Conservation (phyloP, 73 alveolate species). For the Uronychia binucleata region DNA sequence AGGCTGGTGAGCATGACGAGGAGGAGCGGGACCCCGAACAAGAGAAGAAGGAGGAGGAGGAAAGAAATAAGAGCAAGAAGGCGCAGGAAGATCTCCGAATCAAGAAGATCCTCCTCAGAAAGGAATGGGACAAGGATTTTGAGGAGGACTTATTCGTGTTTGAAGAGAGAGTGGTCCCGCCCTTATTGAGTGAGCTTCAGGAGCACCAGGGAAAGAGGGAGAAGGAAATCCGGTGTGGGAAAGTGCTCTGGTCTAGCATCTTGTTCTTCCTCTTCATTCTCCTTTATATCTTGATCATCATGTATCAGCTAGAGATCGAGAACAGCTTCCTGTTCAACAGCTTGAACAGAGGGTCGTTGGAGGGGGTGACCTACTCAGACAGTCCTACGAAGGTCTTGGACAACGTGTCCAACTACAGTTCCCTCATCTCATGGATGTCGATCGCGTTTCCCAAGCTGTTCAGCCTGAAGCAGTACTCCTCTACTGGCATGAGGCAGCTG, state of each 20-base stretch:
- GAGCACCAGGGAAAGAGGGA: background rate
- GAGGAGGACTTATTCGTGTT: constrained; percentile 1
- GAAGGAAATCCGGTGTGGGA: background rate
- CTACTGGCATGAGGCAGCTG: background rate
- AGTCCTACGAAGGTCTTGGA: background rate
- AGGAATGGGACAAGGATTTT: constrained; percentile 55
- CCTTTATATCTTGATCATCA: background rate
- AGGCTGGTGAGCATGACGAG: constrained; percentile 6
- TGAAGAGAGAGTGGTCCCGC: background rate
- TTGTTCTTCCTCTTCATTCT: background rate
- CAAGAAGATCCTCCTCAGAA: constrained; percentile 17
- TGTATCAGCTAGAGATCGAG: background rate
- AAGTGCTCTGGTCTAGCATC: background rate
- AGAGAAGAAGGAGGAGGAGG: background rate
- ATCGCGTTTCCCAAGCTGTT: background rate
- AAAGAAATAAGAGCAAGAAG: constrained; percentile 8
- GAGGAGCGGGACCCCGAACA: background rate
- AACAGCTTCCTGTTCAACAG: background rate
- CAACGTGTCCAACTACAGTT: background rate
- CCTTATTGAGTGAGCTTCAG: background rate
- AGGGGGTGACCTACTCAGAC: too few species aligned
- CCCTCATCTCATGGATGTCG: background rate
- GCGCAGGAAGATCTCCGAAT: constrained; percentile 35
- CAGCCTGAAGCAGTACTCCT: background rate
- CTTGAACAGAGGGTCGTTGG: too few species aligned